Evolutionary conservation across 495 filamentous ascomycete genomes (phyloP), one percentile per base, ranked within the genome.

Genomic region (Daldinia grandis): DNA sequence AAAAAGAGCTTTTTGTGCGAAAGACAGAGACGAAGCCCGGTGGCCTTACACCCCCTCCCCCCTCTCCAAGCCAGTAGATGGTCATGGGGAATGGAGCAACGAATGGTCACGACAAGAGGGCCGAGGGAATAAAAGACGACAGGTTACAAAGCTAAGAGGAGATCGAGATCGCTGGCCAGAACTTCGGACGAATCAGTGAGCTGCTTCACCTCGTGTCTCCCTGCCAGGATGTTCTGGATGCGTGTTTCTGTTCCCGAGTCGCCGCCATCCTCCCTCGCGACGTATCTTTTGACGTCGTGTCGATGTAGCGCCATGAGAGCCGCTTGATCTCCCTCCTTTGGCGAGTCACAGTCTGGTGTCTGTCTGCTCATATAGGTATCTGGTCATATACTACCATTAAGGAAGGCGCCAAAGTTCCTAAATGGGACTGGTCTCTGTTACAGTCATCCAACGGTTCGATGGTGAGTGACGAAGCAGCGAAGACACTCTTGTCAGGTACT

Each of bases 141-240:
- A 44, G 47, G 69, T 65, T 73, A 49, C 60, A 57, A 47, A 60
- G 62, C 50, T 58, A 56, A 55, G 58, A 35, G 56, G 50, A 62
- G 70, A 73, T 73, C 70, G 70, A 73, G 70, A 73, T 73, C 70
- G 64, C 44, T 40, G 65, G 51, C 37, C 61, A 61, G 62, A 49
- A 65, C 51, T 68, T 55, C 62, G 57, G 57, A 73, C 70, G 60
- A 73, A 73, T 73, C 49, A 64, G 70, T 69, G 70, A 61, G 65
- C 62, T 73, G 70, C 70, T 69, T 73, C 65, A 57, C 68, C 65
- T 73, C 65, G 70, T 73, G 65, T 73, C 70, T 69, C 65, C 62
- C 27, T 65, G 61, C 70, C 57, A 51, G 70, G 70, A 65, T 73
- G 30, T 37, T 53, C 33, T 54, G 49, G 31, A 49, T 62, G 51